Conservation (phyloP, 495 filamentous ascomycete species). For the Penicillium subrubescens region DNA sequence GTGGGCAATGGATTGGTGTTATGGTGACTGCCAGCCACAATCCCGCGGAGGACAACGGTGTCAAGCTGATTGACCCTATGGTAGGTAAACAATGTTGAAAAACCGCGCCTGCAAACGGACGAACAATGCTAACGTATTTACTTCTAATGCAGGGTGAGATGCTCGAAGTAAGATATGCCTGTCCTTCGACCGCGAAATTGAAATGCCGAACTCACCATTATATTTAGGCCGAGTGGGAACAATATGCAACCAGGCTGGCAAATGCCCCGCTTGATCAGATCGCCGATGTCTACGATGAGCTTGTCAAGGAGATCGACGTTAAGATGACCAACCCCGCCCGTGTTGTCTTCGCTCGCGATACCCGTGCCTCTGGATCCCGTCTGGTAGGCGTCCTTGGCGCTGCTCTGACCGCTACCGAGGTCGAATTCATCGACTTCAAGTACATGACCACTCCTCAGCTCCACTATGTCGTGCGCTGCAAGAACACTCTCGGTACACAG, state of each 20-base stretch:
- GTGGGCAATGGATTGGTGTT: conserved; percentile 88
- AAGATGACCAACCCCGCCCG: conserved; percentile 68
- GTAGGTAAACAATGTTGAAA: conserved; percentile 42
- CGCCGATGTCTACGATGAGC: conserved; percentile 69
- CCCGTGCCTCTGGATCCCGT: conserved; percentile 83
- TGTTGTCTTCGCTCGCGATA: conserved; percentile 91
- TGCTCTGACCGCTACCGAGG: conserved; percentile 72
- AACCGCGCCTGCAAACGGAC: neutral
- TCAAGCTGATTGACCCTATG: conserved; percentile 98
- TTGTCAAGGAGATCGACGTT: conserved; percentile 73
- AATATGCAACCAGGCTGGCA: conserved; percentile 80
- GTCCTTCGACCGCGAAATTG: neutral
- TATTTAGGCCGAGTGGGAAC: conserved; percentile 77
- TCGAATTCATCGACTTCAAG: conserved; percentile 78
- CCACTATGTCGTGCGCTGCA: conserved; percentile 92
- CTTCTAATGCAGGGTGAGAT: conserved; percentile 72
- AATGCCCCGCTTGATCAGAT: conserved; percentile 79
- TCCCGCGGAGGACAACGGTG: conserved; percentile 93
- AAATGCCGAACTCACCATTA: conserved; percentile 9
- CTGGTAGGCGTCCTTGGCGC: conserved; percentile 76
- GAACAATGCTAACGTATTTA: conserved; percentile 6
- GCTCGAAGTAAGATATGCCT: conserved; percentile 66
- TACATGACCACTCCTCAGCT: conserved; percentile 93
- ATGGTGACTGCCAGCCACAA: conserved; percentile 99
- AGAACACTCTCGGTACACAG: conserved; percentile 83